Base-by-base conservation (phyloP, 495 filamentous ascomycete genomes). In the Parachaetomium inaequale region DNA sequence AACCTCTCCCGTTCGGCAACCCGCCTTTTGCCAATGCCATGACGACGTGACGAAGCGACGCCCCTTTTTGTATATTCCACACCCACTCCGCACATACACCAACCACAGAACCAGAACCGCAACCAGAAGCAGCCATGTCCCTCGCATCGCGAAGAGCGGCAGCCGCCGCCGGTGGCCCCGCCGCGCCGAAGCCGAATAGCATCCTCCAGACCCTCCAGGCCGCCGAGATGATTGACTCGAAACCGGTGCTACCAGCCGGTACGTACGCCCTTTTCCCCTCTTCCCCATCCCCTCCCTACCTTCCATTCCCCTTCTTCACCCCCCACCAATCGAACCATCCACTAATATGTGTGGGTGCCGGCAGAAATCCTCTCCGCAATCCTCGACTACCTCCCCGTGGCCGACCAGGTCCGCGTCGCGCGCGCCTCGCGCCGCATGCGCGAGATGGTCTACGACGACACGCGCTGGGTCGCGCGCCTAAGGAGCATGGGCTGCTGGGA, bases 391-490 rank as follows among this genome's bases (percentile, higher is more conserved):
- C 84, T 97, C 62, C 87, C 91, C 32, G 82, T 95, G 40, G 78
- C 87, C 58, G 93, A 96, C 68, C 86, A 94, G 45, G 80, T 97
- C 63, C 85, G 86, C 56, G 93, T 90, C 71, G 94, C 94, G n/a
- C 87, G 88, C 31, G 88, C 89, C 31, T 97, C 92, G 57, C 88
- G 85, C 72, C 89, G 92, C 49, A 86, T 96, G 82, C 88, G 88
- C 66, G 94, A 99, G 74, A 99, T 99, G 92, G 95, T 95, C 12
- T 98, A 98, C 77, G 95, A 99, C 80, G 94, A 99, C 73, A 89
- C 91, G 21, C 84, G 93, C 77, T 99, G 94, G 94, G 88, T 97
- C 50, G 86, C 88, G 58, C 83, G 86, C 62, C 75, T 99, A 34
- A 85, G 88, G 68, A 81, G 80, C 31, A 96, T 99, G 84, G 91